Evolutionary conservation across 257 asterid genomes (phyloP).

Genomic region (Schizonepeta tenuifolia): DNA sequence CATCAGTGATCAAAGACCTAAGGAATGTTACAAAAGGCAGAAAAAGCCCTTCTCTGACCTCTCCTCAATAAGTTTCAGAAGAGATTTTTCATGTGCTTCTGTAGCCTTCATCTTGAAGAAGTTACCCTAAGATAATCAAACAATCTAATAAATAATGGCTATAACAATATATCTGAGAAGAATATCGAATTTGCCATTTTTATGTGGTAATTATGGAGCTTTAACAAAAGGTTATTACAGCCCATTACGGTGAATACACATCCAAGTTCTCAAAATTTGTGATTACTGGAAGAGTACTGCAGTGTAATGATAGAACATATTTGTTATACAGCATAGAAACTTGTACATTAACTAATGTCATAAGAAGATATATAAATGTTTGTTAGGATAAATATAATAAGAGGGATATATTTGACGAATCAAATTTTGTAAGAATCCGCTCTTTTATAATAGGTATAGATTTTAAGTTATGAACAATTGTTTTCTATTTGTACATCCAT

Average conservation of each 20-base stretch:
- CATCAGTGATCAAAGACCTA: slow-evolving; percentile 25
- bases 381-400: too few relatives aligned
- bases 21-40: slow-evolving; percentile 12
- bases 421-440: too few relatives aligned
- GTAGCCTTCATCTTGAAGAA: slow-evolving; percentile 70
- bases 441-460: too few relatives aligned
- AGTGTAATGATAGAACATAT: background rate
- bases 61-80: slow-evolving; percentile 49
- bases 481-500: background rate
- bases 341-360: background rate
- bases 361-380: too few relatives aligned
- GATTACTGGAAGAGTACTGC: too few relatives aligned
- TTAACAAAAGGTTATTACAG: background rate
- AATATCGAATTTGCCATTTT: background rate
- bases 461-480: background rate
- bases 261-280: slow-evolving; percentile 1
- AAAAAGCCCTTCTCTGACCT: slow-evolving; percentile 49
- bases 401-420: too few relatives aligned
- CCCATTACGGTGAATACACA: background rate
- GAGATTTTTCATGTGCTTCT: slow-evolving; percentile 72
- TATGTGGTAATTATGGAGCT: slow-evolving; percentile 6
- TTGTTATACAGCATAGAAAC: too few relatives aligned
- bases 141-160: slow-evolving; percentile 18
- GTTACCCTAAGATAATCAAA: slow-evolving; percentile 54
- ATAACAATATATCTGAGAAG: slow-evolving; percentile 1